Percentiles rank a stretch among this genome's conserved stretches.
These are phyloP conservation scores for Exophiala mesophila DNA, from an alignment of 2,329 filamentous ascomycete genomes.

Conservation along the genomic window DNA sequence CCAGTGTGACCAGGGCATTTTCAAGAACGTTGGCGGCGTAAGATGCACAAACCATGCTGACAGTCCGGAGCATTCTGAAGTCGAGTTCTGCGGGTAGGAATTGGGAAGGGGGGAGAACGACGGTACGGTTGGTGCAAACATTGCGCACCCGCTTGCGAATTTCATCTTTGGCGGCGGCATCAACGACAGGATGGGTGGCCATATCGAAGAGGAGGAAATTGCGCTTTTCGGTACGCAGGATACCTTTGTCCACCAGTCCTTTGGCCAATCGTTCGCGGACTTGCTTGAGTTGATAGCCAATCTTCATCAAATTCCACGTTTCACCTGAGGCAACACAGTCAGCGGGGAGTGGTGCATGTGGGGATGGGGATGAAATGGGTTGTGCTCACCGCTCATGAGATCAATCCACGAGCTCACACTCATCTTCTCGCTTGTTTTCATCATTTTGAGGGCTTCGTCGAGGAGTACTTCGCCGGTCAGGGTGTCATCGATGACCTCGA, in stretches of 20 bases:
- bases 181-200: conserved; percentile 96
- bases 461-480: conserved; percentile 94
- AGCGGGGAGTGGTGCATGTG: not conserved
- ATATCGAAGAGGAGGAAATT: conserved; percentile 99
- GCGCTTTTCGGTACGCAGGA: conserved; percentile 95
- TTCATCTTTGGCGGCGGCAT: conserved; percentile 95
- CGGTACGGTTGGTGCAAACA: conserved; percentile 86
- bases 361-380: conserved; percentile 5
- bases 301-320: conserved; percentile 99
- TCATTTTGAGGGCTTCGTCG: conserved; percentile 98
- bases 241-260: conserved; percentile 96
- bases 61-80: conserved; percentile 85
- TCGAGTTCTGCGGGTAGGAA: conserved; percentile 93
- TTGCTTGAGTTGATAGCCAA: conserved; percentile 98
- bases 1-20: conserved; percentile 89
- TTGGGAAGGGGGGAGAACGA: conserved; percentile 78
- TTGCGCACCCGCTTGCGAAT: conserved; percentile 88
- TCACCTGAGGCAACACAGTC: conserved; percentile 60
- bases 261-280: conserved; percentile 96
- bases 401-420: conserved; percentile 99
- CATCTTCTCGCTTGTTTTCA: conserved; percentile 99
- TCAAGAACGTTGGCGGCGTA: conserved; percentile 98
- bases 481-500: conserved; percentile 95
- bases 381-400: conserved; percentile 83
- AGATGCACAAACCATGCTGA: conserved; percentile 94